Evolutionary conservation across 306 rosid species (phyloP), one percentile per base, ranked within the genome.

Genomic region (Senna siamea): DNA sequence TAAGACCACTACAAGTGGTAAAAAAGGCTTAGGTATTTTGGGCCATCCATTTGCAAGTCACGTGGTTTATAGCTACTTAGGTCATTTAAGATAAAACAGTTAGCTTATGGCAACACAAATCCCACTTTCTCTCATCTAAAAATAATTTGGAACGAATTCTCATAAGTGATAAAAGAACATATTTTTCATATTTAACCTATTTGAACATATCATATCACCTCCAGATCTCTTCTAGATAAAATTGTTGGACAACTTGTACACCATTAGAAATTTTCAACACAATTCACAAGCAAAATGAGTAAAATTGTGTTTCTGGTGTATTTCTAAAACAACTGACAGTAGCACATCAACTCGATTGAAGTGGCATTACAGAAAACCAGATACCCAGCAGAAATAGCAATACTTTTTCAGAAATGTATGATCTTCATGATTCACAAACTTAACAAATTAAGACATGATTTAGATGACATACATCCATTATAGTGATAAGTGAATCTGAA

Each of bases 401-500:
- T 30, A 23, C 52, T 28, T 37, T 47, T 14, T 35, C 18, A 76
- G 55, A 59, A 70, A 43, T 32, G 55, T 11, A 18, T 22, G 58
- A 41, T 70, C 18, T 9, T 17, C 72, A 74, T 69, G 69, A 41
- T 46, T 37, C 35, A 23, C 23, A 73, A 69, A 66, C 50, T 46
- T 37, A 35, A 23, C 23, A 73, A 69, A 66, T 56, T 57, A 57
- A 59, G 76, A 67, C 53, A 22, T 55, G 53, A 46, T 68, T 72
- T 73, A 71, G 86, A 80, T 60, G 78, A 75, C 97, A 74, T 94
- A 94, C 99, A 87, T 94, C 99, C 90, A 94, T 92, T 81, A 94
- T 78, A 52, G 99, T 94, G 75, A 94, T 89, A 72, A 79, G 85
- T 10, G 96, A 85, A 76, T 92, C 97, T 65, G 99, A 77, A 78